These are phyloP conservation scores for Hypoxylon sp. DNA, from an alignment of 2,329 filamentous ascomycete genomes.

Conservation along the genomic window DNA sequence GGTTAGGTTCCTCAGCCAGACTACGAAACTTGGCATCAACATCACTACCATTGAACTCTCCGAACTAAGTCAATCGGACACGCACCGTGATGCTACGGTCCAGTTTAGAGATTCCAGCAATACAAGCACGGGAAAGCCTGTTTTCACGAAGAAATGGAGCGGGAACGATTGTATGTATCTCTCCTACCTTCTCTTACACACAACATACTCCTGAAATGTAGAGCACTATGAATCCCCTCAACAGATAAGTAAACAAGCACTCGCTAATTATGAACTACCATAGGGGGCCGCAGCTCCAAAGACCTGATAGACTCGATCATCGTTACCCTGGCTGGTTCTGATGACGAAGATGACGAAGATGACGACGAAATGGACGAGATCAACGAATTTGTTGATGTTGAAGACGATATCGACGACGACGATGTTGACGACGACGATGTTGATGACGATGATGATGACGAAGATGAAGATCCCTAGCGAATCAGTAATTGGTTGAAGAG, in stretches of 20 bases:
- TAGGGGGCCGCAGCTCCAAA: slow-evolving; percentile 20
- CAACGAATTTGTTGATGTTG: too few relatives aligned
- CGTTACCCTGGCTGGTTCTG: slow-evolving; percentile 6
- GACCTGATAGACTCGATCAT: slow-evolving; percentile 21
- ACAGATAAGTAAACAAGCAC: not conserved
- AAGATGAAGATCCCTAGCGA: too few relatives aligned
- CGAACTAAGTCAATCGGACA: slow-evolving; percentile 42
- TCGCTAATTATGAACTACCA: slow-evolving; percentile 3
- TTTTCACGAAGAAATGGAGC: slow-evolving; percentile 34
- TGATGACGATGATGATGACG: slow-evolving; percentile 9
- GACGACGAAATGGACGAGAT: not conserved
- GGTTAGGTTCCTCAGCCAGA: slow-evolving; percentile 53
- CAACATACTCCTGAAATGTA: not conserved
- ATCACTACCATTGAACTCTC: slow-evolving; percentile 52
- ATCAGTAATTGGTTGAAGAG: too few relatives aligned
- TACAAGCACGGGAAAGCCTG: accelerated
- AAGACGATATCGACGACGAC: not conserved
- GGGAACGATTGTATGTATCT: slow-evolving; percentile 48
- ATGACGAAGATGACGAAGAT: slow-evolving; percentile 2
- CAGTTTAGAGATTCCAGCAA: slow-evolving; percentile 12
- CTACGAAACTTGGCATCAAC: slow-evolving; percentile 51
- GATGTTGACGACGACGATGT: not conserved
- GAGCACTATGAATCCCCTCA: not conserved
- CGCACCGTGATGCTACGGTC: not conserved
- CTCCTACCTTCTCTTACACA: not conserved